Evolutionary conservation across 2,329 filamentous ascomycete genomes (phyloP).

Genomic region (Aspergillus sp.): DNA sequence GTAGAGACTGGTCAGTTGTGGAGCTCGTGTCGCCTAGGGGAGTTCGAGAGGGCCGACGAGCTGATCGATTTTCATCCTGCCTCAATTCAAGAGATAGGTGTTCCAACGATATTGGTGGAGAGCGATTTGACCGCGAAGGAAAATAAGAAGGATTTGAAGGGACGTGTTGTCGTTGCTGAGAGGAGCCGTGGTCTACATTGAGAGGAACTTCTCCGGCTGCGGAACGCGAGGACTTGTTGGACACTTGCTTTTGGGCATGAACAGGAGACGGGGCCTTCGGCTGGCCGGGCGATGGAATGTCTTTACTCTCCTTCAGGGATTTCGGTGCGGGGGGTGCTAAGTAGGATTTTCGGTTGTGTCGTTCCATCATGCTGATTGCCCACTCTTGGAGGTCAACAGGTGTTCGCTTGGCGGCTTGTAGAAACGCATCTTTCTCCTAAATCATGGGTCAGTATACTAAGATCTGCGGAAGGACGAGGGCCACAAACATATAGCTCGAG

Average conservation of each 20-base stretch:
- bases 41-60: slow-evolving; percentile 30
- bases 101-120: slow-evolving; percentile 42
- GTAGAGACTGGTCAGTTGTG: slow-evolving; percentile 38
- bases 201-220: slow-evolving; percentile 73
- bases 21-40: slow-evolving; percentile 37
- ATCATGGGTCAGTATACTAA: slow-evolving; percentile 23
- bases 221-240: slow-evolving; percentile 41
- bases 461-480: neutral
- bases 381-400: slow-evolving; percentile 91
- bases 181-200: slow-evolving; percentile 37
- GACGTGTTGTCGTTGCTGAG: slow-evolving; percentile 21
- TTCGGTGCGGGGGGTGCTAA: slow-evolving; percentile 79
- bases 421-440: slow-evolving; percentile 87
- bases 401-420: slow-evolving; percentile 94
- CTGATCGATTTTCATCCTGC: slow-evolving; percentile 30
- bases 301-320: slow-evolving; percentile 59
- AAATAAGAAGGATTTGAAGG: slow-evolving; percentile 18
- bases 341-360: slow-evolving; percentile 93
- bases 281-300: slow-evolving; percentile 36
- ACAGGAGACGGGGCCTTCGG: neutral
- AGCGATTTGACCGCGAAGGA: slow-evolving; percentile 26
- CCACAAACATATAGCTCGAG: slow-evolving; percentile 82
- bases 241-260: neutral
- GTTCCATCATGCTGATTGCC: slow-evolving; percentile 91
- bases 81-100: slow-evolving; percentile 45